Conservation (phyloP, 2,329 filamentous ascomycete genomes). For the Ceratocystis cubensis region DNA sequence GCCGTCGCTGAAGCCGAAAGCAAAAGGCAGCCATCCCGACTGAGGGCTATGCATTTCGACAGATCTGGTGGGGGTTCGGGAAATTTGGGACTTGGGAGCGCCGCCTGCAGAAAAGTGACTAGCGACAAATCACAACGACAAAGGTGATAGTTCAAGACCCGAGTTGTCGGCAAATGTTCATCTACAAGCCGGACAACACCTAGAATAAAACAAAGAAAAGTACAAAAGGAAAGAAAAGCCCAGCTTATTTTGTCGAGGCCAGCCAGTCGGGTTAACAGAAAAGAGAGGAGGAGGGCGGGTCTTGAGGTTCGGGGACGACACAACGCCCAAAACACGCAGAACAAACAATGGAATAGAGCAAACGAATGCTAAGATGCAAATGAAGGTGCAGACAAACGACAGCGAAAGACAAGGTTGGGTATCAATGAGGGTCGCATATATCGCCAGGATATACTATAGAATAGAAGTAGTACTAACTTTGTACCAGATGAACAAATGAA, state of each 20-base stretch:
- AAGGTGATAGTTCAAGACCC: neutral
- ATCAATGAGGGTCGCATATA: conserved; percentile 4
- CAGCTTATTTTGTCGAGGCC: neutral
- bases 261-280: neutral
- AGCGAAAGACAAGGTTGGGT: conserved; percentile 1
- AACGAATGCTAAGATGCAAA: neutral
- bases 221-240: neutral
- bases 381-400: neutral
- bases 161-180: neutral
- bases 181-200: neutral
- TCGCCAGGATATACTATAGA: conserved; percentile 4
- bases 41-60: neutral
- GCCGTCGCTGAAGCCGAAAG: conserved; percentile 1
- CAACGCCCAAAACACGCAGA: neutral
- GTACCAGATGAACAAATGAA: neutral
- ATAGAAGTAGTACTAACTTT: neutral
- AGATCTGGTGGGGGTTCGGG: conserved; percentile 11
- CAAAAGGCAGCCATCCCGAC: conserved; percentile 9
- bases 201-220: neutral
- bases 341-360: neutral
- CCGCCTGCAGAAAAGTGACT: conserved; percentile 15
- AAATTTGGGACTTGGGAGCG: conserved; percentile 12
- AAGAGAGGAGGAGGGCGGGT: neutral
- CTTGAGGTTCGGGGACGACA: neutral
- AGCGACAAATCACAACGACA: conserved; percentile 13